phyloP scores from a whole-genome alignment of 768 basidiomycete species.

The Boletus rubroflammeus region DNA sequence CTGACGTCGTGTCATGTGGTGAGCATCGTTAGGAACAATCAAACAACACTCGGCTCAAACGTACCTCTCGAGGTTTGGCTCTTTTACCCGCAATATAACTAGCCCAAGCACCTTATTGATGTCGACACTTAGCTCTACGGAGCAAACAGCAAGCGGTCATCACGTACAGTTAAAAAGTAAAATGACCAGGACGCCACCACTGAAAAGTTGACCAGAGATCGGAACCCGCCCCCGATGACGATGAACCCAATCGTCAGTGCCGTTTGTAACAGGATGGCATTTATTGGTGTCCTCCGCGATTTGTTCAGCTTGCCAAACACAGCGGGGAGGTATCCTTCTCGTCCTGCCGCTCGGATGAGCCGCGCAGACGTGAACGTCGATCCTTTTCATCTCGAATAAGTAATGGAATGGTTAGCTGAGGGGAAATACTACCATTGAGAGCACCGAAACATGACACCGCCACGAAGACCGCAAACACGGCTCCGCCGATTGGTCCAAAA shows the following conservation, averaged over 20 bases:
- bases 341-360: slow-evolving; percentile 84
- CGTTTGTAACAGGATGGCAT: slow-evolving; percentile 81
- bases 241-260: slow-evolving; percentile 74
- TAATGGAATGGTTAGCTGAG: background rate
- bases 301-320: slow-evolving; percentile 77
- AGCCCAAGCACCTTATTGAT: slow-evolving; percentile 72
- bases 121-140: background rate
- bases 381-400: slow-evolving; percentile 37
- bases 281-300: slow-evolving; percentile 78
- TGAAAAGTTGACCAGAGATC: slow-evolving; percentile 84
- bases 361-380: slow-evolving; percentile 75
- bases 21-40: background rate
- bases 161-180: slow-evolving; percentile 76
- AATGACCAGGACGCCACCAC: slow-evolving; percentile 86
- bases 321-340: slow-evolving; percentile 82
- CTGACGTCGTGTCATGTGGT: slow-evolving; percentile 36
- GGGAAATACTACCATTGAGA: slow-evolving; percentile 62
- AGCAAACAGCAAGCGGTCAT: background rate
- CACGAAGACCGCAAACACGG: slow-evolving; percentile 85
- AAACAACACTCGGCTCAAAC: background rate
- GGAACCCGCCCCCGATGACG: slow-evolving; percentile 83
- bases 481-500: slow-evolving; percentile 84
- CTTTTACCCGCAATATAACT: slow-evolving; percentile 83
- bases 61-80: slow-evolving; percentile 82
- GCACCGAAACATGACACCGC: slow-evolving; percentile 95